Percentiles rank a stretch among this genome's conserved stretches.
phyloP scores from a whole-genome alignment of 768 basidiomycete species.

The Kwoniella botswanensis region DNA sequence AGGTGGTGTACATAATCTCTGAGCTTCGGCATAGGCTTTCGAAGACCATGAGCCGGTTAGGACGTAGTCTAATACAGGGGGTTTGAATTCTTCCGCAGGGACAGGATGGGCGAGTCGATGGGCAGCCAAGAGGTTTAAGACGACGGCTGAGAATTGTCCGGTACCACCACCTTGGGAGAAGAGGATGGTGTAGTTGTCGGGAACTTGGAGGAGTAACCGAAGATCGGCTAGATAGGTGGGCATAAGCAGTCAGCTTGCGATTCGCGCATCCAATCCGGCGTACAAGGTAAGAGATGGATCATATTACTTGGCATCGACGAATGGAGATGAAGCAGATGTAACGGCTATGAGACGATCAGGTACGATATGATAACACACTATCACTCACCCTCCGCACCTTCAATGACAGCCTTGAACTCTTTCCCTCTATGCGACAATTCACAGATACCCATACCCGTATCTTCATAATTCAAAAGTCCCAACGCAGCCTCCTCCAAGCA shows the following conservation, averaged over 20 bases:
- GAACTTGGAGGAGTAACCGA: slow-evolving; percentile 77
- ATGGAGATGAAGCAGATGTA: too few species aligned
- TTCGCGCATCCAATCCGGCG: too few species aligned
- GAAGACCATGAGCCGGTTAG: slow-evolving; percentile 92
- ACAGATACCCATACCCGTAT: slow-evolving; percentile 91
- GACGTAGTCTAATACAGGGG: slow-evolving; percentile 75
- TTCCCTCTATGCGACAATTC: slow-evolving; percentile 95
- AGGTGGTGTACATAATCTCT: slow-evolving; percentile 65
- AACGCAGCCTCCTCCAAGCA: slow-evolving; percentile 81
- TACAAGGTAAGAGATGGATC: too few species aligned
- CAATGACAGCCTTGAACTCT: slow-evolving; percentile 77
- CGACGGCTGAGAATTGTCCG: slow-evolving; percentile 86
- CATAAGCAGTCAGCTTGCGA: background rate
- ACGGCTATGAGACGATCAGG: too few species aligned
- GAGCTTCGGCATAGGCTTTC: slow-evolving; percentile 82
- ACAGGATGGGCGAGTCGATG: slow-evolving; percentile 75
- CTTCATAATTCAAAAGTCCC: slow-evolving; percentile 86
- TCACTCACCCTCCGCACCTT: slow-evolving; percentile 58
- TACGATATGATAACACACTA: too few species aligned
- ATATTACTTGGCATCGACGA: too few species aligned
- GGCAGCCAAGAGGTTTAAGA: slow-evolving; percentile 86
- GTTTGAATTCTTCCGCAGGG: slow-evolving; percentile 49
- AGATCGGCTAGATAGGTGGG: slow-evolving; percentile 63
- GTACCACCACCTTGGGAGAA: slow-evolving; percentile 96
- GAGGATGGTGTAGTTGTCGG: slow-evolving; percentile 79